Evolutionary conservation across 768 basidiomycete species (phyloP).

Genomic region (Baorangia bicolor): DNA sequence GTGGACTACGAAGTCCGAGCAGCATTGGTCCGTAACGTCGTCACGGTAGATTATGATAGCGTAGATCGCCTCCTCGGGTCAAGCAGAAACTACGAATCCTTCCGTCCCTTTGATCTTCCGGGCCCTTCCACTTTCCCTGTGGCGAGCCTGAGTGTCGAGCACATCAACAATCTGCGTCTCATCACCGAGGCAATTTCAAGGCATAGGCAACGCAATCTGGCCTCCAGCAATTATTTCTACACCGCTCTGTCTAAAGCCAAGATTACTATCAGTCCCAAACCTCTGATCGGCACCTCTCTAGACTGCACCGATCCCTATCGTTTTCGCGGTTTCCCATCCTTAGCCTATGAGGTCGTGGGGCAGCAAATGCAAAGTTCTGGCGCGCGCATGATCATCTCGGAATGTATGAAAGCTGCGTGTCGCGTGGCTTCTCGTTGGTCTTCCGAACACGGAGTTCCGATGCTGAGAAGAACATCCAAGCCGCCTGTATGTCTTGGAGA

Average conservation of each 20-base stretch:
- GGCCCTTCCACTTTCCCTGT: background rate
- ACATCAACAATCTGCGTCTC: conserved; percentile 30
- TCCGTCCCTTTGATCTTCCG: conserved; percentile 22
- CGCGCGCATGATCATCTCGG: conserved; percentile 61
- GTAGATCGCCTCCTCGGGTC: conserved; percentile 55
- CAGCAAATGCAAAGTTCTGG: conserved; percentile 34
- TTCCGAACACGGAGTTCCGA: conserved; percentile 54
- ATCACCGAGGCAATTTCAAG: conserved; percentile 30
- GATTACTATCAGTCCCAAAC: conserved; percentile 32
- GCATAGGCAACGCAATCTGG: conserved; percentile 24
- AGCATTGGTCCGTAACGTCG: conserved; percentile 70
- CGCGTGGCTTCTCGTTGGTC: conserved; percentile 74
- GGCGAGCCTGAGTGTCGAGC: conserved; percentile 12
- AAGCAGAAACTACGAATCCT: conserved; percentile 2
- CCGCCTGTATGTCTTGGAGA: conserved; percentile 33
- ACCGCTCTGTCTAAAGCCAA: conserved; percentile 24
- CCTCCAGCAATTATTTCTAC: conserved; percentile 24
- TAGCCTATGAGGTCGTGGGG: conserved; percentile 44
- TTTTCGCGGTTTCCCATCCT: conserved; percentile 50
- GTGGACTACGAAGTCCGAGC: conserved; percentile 68
- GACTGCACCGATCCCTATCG: conserved; percentile 31
- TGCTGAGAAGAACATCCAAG: conserved; percentile 55
- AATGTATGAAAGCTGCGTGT: conserved; percentile 81
- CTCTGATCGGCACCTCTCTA: conserved; percentile 31
- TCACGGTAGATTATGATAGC: conserved; percentile 60